Percentiles rank a stretch among this genome's conserved stretches.
These are phyloP conservation scores for Erucastrum elatum DNA, from an alignment of 345 rosid genomes.

Conservation along the genomic window DNA sequence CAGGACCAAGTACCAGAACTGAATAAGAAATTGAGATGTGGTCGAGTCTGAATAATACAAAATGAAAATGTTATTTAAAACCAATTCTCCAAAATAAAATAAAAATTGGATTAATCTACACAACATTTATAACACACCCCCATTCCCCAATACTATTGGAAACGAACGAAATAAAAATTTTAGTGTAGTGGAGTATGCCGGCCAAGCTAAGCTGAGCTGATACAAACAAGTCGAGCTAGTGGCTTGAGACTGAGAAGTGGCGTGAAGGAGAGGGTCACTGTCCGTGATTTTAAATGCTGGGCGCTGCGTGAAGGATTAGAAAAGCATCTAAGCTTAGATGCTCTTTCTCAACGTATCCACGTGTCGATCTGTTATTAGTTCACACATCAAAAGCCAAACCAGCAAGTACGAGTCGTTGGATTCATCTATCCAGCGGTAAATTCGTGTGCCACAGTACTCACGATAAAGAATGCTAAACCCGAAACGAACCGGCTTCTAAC, in stretches of 20 bases:
- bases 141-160: not conserved
- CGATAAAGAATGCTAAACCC: conserved; percentile 5
- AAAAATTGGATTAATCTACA: not conserved
- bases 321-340: conserved; percentile 40
- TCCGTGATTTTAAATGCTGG: conserved; percentile 35
- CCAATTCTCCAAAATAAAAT: not conserved
- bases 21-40: not conserved
- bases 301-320: conserved; percentile 43
- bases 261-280: conserved; percentile 30
- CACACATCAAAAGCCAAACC: conserved; percentile 20
- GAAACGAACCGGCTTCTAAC: conserved; percentile 8
- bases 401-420: conserved; percentile 24
- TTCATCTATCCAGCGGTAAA: conserved; percentile 7
- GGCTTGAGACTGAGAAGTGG: not conserved
- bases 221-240: conserved; percentile 10
- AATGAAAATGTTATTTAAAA: not conserved
- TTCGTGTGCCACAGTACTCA: not conserved
- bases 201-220: conserved; percentile 28
- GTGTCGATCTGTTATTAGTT: conserved; percentile 13
- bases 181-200: not conserved
- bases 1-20: not conserved
- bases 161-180: not conserved
- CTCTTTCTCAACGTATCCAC: conserved; percentile 34
- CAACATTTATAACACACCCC: not conserved
- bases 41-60: not conserved